Percentiles rank a stretch among this genome's conserved stretches.
phyloP scores from a whole-genome alignment of 192 early-diverging fungal species.

The Mortierella hygrophila region DNA sequence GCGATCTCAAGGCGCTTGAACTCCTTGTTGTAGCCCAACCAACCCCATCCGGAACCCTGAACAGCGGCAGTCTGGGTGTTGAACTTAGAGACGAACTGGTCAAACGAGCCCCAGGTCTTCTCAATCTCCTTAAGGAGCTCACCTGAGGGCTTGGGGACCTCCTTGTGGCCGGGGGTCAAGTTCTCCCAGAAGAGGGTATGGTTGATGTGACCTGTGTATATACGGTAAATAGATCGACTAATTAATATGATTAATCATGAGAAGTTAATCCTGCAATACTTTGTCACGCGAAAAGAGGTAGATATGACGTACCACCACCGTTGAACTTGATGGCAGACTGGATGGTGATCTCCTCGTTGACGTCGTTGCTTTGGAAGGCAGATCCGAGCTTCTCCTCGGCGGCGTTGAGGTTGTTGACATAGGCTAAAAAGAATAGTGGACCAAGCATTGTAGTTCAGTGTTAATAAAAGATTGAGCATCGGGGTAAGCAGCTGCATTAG shows the following conservation, averaged over 20 bases:
- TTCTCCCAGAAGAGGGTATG: constrained; percentile 97
- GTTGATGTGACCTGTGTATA: constrained; percentile 78
- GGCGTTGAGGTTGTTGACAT: constrained; percentile 89
- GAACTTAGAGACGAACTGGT: constrained; percentile 82
- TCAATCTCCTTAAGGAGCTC: constrained; percentile 80
- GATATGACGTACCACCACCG: constrained; percentile 76
- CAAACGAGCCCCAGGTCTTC: constrained; percentile 85
- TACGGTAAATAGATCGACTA: neutral
- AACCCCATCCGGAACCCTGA: constrained; percentile 97
- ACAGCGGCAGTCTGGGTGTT: constrained; percentile 85
- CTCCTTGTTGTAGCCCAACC: constrained; percentile 91
- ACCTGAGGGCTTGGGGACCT: constrained; percentile 75
- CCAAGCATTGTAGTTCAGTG: neutral
- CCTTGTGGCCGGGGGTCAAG: constrained; percentile 89
- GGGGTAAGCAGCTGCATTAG: neutral
- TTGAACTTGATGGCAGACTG: constrained; percentile 92
- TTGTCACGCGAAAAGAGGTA: too few species aligned
- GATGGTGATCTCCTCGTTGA: constrained; percentile 80
- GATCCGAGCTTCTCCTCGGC: constrained; percentile 91
- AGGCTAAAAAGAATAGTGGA: constrained; percentile 58
- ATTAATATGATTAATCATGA: neutral
- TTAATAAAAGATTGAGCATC: neutral
- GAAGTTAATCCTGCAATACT: neutral
- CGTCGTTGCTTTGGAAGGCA: constrained; percentile 77
- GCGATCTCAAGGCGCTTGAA: constrained; percentile 86